Base-by-base conservation (phyloP, 768 basidiomycete genomes). In the Phaeotremella fagi region DNA sequence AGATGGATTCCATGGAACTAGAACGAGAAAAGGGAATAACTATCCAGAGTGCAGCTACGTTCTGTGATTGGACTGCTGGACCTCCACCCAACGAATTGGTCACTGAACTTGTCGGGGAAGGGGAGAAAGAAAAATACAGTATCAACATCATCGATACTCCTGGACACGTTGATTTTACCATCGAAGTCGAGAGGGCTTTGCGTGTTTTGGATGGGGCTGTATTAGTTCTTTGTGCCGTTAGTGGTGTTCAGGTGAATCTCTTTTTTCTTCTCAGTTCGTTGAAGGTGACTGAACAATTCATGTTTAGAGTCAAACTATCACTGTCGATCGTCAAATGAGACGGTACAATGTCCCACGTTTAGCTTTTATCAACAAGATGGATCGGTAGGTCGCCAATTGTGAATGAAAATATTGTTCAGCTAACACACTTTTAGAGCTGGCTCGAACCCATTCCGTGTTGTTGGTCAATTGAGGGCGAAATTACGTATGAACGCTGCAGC, bases 1-100 rank as follows among this genome's bases (percentile, higher is more conserved):
- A 99, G 79, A 99, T 99, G 95, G 95, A 99, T 75, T 89, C 86
- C 63, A 99, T 99, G 95, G 95, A 99, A 59, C 79, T 99, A 3
- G 95, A 99, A 74, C 81, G 94, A 43, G 95, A 98, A 76, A 98
- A 99, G 78, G 95, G 95, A 33, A 99, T 99, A 66, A 99, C 95
- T 28, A 99, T 99, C 58, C 95, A 99, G 76, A 91, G 88, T 66
- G 95, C 95, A 3, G 95, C 95, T 1, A 98, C 95, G 0, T 99
- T 92, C 76, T 94, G 90, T 63, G 94, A 98, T 71, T 99, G 95
- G 95, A 81, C 86, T 51, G 81, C 87, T 0, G 80, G 77, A 2
- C 78, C 84, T 46, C 82, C 84, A 2, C 54, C 62, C 16, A 51
- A 50, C 15, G 45, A 52, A 18, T 42, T 33, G 11, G 55, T 41